Evolutionary conservation across 768 basidiomycete species (phyloP).

Genomic region (Rhodosporidiobolus sp.): DNA sequence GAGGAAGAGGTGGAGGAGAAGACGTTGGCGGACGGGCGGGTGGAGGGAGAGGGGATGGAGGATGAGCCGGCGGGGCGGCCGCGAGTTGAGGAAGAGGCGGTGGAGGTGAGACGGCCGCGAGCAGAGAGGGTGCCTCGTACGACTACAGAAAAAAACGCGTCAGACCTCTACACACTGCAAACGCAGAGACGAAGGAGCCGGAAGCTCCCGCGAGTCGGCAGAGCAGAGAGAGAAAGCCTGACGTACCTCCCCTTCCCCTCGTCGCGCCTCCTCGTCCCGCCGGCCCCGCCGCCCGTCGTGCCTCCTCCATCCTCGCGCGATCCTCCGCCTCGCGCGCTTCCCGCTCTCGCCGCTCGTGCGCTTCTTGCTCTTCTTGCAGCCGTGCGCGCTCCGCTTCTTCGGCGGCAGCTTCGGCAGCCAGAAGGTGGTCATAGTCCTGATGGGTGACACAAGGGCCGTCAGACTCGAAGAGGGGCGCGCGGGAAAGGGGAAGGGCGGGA

Average conservation of each 20-base stretch:
- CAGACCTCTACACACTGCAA: too few relatives aligned
- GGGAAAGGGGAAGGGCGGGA: too few relatives aligned
- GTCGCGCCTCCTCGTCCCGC: background rate
- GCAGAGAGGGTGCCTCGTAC: background rate
- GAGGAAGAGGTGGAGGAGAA: background rate
- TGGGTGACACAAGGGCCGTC: too few relatives aligned
- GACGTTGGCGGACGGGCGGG: background rate
- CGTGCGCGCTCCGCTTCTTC: background rate
- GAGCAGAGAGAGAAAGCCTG: too few relatives aligned
- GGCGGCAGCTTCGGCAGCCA: background rate
- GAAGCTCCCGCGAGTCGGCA: background rate
- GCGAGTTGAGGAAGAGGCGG: background rate
- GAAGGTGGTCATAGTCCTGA: slow-evolving; percentile 20
- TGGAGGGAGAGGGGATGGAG: background rate
- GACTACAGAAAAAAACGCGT: background rate
- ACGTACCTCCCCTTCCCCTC: background rate
- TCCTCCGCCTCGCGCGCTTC: background rate
- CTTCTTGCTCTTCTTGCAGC: background rate
- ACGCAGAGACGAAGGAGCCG: too few relatives aligned
- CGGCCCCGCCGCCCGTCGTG: background rate
- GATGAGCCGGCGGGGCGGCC: background rate
- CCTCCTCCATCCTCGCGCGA: background rate
- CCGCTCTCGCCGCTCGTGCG: background rate
- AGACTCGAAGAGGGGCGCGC: too few relatives aligned
- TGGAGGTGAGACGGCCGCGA: background rate